phyloP scores from a whole-genome alignment of 2,329 filamentous ascomycete species.

The Hypoxylon sp. region DNA sequence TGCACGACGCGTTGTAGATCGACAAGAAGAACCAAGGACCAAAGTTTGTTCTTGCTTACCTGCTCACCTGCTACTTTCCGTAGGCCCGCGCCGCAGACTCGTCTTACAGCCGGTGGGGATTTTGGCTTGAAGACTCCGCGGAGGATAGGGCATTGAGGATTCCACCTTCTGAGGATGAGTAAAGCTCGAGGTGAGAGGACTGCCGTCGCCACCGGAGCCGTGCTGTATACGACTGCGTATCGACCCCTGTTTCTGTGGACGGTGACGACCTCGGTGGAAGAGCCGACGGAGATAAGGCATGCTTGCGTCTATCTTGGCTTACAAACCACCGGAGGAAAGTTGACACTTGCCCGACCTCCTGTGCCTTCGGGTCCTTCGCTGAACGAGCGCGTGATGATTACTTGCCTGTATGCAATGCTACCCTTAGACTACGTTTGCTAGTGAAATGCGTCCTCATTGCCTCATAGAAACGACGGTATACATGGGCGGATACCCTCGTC shows the following conservation, averaged over 20 bases:
- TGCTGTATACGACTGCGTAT: background rate
- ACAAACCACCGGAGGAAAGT: background rate
- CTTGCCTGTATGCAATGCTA: background rate
- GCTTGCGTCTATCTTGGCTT: background rate
- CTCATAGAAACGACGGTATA: background rate
- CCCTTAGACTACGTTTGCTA: background rate
- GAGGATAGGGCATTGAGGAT: background rate
- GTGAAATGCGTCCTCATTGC: background rate
- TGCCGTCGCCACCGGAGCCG: background rate
- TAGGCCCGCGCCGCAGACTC: constrained; percentile 7
- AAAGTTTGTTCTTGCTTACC: background rate
- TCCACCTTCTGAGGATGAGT: background rate
- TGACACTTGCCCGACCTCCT: background rate
- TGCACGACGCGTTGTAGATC: background rate
- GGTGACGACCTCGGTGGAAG: background rate
- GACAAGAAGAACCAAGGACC: background rate
- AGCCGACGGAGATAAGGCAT: constrained; percentile 7
- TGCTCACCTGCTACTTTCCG: constrained; percentile 3
- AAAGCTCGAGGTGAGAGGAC: background rate
- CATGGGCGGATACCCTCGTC: background rate
- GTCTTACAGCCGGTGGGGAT: constrained; percentile 11
- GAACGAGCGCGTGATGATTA: background rate
- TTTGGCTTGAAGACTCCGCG: constrained; percentile 2
- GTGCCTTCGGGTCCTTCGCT: constrained; percentile 4
- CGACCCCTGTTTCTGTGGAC: background rate